A percentile compares a stretch with the other conserved stretches of the same genome.
These are phyloP conservation scores for Kwoniella bestiolae DNA, from an alignment of 768 basidiomycete genomes.

Conservation along the genomic window DNA sequence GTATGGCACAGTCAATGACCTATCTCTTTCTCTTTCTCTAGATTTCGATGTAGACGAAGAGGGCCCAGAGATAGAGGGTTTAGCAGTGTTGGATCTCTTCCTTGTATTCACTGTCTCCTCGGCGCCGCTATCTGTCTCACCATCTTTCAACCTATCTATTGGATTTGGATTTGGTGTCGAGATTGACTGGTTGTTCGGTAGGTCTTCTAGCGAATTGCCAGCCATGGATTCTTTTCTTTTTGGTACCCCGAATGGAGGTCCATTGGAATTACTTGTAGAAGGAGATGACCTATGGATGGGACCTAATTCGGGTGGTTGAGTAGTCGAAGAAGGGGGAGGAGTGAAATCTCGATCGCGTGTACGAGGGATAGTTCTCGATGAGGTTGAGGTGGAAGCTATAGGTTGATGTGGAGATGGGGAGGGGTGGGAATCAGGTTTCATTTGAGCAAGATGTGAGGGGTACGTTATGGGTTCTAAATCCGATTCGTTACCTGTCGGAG, in stretches of 20 bases:
- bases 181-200: not conserved
- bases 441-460: constrained; percentile 33
- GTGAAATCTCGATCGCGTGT: not conserved
- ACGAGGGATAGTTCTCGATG: constrained; percentile 11
- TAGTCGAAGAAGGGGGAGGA: not conserved
- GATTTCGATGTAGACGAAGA: not conserved
- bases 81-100: constrained; percentile 18
- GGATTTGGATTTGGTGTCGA: constrained; percentile 4
- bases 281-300: constrained; percentile 4
- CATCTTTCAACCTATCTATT: constrained; percentile 7
- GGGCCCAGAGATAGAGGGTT: not conserved
- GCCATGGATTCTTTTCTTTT: constrained; percentile 26
- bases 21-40: constrained; percentile 1
- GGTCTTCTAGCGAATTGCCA: not conserved
- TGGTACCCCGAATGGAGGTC: constrained; percentile 31
- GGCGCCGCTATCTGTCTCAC: constrained; percentile 18
- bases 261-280: not conserved
- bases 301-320: constrained; percentile 13
- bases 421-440: constrained; percentile 4
- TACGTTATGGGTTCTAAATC: constrained; percentile 37
- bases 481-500: constrained; percentile 1
- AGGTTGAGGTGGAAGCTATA: not conserved
- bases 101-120: constrained; percentile 15
- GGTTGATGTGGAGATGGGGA: not conserved
- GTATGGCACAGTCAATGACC: constrained; percentile 16